These are phyloP conservation scores for Vaccinium macrocarpon DNA, from an alignment of 148 eudicot species.

Conservation along the genomic window DNA sequence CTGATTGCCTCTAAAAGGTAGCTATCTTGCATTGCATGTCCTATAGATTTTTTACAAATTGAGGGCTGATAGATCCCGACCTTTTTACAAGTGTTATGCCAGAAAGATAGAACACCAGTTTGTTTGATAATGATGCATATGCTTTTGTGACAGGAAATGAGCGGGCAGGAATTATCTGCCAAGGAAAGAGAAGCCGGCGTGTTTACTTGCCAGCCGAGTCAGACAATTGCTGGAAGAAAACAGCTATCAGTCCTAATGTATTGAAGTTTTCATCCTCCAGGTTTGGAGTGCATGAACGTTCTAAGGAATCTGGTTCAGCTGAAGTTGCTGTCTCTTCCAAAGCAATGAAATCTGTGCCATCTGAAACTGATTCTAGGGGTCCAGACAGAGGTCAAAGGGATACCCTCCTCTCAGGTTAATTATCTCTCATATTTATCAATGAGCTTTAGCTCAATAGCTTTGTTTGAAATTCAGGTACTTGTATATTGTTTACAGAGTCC, in stretches of 20 bases:
- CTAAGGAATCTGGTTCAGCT: conserved; percentile 16
- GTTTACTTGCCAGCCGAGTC: conserved; percentile 26
- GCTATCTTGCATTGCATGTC: not conserved
- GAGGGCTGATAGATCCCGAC: not conserved
- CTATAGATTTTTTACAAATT: not conserved
- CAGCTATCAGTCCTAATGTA: conserved; percentile 4
- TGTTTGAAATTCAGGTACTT: conserved; percentile 5
- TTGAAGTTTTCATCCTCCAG: conserved; percentile 1
- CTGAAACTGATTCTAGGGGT: conserved; percentile 11
- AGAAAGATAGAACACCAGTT: not conserved
- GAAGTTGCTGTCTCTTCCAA: conserved; percentile 6
- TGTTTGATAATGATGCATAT: conserved; percentile 11
- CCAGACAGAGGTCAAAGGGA: conserved; percentile 13
- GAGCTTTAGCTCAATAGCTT: not conserved
- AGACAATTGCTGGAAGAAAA: conserved; percentile 5
- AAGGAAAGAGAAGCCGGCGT: conserved; percentile 31
- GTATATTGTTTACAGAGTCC: not conserved
- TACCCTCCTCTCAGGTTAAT: conserved; percentile 24
- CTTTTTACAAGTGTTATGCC: not conserved
- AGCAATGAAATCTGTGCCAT: not conserved
- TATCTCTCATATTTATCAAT: not conserved
- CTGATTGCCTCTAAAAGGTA: not conserved
- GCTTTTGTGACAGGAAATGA: conserved; percentile 16
- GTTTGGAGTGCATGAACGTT: not conserved
- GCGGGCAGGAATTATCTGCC: conserved; percentile 8